Evolutionary conservation across 2,329 filamentous ascomycete species (phyloP), one percentile per base, ranked within the genome.

Genomic region (Ampelomyces quisqualis): DNA sequence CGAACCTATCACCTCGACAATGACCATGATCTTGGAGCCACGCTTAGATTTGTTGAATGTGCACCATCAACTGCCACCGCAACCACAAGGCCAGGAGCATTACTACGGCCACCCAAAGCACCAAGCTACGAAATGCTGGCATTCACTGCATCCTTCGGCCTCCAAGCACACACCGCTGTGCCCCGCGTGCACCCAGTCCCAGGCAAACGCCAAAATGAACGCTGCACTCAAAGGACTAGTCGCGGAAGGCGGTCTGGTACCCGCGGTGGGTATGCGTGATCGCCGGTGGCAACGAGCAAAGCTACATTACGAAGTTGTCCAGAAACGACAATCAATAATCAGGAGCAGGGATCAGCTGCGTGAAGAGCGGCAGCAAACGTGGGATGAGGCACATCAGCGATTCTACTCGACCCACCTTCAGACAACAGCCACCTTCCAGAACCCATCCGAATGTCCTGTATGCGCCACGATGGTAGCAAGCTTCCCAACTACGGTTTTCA

Each of bases 61-160:
- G 22, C 30, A 20, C 14, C 14, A 19, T 41, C 21, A 43, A 31
- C 38, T 38, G 27, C 32, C 10, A 13, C 22, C 37, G 9, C 14
- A 33, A 19, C 37, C 38, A 35, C 29, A 30, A 31, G n/a, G n/a
- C n/a, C n/a, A n/a, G n/a, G n/a, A n/a, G n/a, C n/a, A n/a, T 13
- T 35, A 22, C 13, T 35, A 34, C 30, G 26, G 49, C 26, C 57
- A 58, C 45, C 30, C 26, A 18, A 31, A 40, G 14, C 32, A 34
- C 10, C 35, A 43, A 17, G 57, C 58, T 15, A 57, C 43, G 17
- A 48, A 34, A 22, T 64, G 60, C 37, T 41, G 47, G 7, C 61
- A 64, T 43, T 18, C 17, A 7, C 34, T 62, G 11, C 58, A 64
- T 27, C 50, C 49, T 11, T 58, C 52, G 7, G 47, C 38, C 11